Percentiles rank a stretch among this genome's conserved stretches.
Conservation (phyloP, 116 monocot genomes). For the Posidonia oceanica region DNA sequence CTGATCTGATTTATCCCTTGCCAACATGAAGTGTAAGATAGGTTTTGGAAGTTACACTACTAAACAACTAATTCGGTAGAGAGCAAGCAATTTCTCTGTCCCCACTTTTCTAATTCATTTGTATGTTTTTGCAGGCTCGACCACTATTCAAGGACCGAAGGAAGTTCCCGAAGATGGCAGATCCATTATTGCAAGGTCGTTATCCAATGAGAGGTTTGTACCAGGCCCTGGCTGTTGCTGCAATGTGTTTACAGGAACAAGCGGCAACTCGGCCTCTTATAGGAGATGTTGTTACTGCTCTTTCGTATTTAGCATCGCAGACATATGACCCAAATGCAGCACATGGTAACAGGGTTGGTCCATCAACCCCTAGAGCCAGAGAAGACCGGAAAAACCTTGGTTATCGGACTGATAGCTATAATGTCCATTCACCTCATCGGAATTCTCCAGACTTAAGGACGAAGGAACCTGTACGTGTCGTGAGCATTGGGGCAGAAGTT, state of each 20-base stretch:
- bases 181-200: conserved; percentile 53
- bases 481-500: conserved; percentile 26
- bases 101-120: background rate
- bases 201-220: conserved; percentile 76
- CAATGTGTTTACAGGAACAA: conserved; percentile 88
- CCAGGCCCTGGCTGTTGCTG: conserved; percentile 77
- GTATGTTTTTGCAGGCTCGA: conserved; percentile 44
- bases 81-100: background rate
- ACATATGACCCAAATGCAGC: conserved; percentile 54
- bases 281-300: conserved; percentile 73
- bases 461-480: conserved; percentile 21
- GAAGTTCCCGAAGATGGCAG: conserved; percentile 79
- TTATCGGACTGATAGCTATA: conserved; percentile 10
- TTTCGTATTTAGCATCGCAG: conserved; percentile 66
- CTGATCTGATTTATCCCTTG: too few relatives aligned
- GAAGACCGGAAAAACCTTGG: conserved; percentile 27
- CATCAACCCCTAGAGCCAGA: conserved; percentile 39
- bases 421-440: conserved; percentile 26
- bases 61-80: background rate
- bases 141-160: conserved; percentile 68
- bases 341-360: conserved; percentile 17
- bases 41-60: too few relatives aligned
- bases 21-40: too few relatives aligned
- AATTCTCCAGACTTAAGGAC: conserved; percentile 42
- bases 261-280: conserved; percentile 74